Evolutionary conservation across 2,329 filamentous ascomycete species (phyloP), one percentile per base, ranked within the genome.

Genomic region (Aureobasidium musti): DNA sequence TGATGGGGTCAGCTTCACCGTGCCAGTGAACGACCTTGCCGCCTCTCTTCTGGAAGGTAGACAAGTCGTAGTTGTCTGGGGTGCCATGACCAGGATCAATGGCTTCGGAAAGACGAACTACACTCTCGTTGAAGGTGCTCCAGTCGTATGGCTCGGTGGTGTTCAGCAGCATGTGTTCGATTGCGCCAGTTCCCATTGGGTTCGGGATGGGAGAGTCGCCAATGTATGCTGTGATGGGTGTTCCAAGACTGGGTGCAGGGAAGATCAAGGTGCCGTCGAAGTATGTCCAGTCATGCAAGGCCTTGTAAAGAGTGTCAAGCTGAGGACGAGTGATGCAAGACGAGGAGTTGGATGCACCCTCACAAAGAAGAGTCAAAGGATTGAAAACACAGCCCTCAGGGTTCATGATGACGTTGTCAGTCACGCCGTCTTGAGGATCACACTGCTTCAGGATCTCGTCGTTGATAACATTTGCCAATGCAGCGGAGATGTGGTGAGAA

Each of bases 321-420:
- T 85, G 82, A 3, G 75, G 72, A 7, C 71, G 70, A 3, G 75
- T 84, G 17, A 85, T 73, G 68, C 82, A 84, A 69, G 50, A 77
- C 74, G 26, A 84, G 79, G 1, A 11, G 41, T 75, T 77, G 5
- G 71, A 72, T 37, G 71, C 72, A 63, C 77, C 73, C 39, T 68
- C 68, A 72, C 80, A 82, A 37, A 77, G 68, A 13, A 81, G 73
- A 11, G 73, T 72, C 50, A 78, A 74, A 14, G 80, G 79, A 33
- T 77, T 72, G 68, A 78, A 79, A 10, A 77, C 70, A 73, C 82
- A 83, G 21, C 77, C 72, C 7, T 74, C 74, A 2, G 81, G 77
- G 68, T 81, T 78, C 70, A 82, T 80, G 39, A 83, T 72, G 63
- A 83, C 79, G 10, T 80, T 80, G 70, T 85, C 83, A 8, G 74